phyloP scores from a whole-genome alignment of 345 rosid genomes.

The Fremontodendron californicum region DNA sequence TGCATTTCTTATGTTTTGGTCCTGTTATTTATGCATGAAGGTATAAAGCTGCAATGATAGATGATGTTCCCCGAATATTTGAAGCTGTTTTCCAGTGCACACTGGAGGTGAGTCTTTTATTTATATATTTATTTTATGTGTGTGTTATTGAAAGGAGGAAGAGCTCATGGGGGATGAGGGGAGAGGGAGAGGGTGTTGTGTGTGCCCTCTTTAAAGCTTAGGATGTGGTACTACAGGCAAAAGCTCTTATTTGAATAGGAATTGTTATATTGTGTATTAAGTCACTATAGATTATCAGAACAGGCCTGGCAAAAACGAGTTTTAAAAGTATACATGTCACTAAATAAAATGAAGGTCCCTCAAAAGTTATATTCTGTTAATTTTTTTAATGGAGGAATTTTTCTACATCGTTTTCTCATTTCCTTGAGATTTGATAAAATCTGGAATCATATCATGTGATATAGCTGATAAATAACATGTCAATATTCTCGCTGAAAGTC shows the following conservation, averaged over 20 bases:
- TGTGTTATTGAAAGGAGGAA: neutral
- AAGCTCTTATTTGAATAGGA: neutral
- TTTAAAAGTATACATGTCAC: neutral
- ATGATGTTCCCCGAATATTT: constrained; percentile 94
- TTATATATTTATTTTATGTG: neutral
- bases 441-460: neutral
- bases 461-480: neutral
- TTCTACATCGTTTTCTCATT: neutral
- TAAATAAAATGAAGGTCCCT: neutral
- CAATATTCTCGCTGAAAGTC: neutral
- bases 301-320: neutral
- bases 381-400: neutral
- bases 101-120: constrained; percentile 62
- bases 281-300: neutral
- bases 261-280: neutral
- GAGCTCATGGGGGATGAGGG: neutral
- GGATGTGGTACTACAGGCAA: neutral
- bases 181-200: neutral
- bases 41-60: constrained; percentile 91
- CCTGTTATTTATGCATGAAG: constrained; percentile 34
- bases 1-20: neutral
- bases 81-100: constrained; percentile 99
- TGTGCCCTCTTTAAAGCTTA: neutral
- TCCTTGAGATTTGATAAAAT: neutral
- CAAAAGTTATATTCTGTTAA: neutral